A percentile compares a stretch with the other conserved stretches of the same genome.
Evolutionary conservation across 306 rosid genomes (phyloP).

Genomic region (Geum urbanum): DNA sequence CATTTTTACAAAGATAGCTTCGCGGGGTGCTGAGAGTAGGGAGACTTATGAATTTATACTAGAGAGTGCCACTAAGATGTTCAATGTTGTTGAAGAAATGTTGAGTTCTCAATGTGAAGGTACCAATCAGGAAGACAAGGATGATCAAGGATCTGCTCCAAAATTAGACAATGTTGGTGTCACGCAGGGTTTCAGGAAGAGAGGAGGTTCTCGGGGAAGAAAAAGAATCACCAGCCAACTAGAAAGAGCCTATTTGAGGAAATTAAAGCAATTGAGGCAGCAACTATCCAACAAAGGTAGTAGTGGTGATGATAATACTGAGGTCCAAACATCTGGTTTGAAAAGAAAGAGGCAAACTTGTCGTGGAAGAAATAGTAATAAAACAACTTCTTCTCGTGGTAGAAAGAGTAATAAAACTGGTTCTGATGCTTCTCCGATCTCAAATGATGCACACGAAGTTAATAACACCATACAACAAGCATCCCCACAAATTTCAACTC

Average conservation of each 20-base stretch:
- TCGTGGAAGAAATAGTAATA: too few species aligned
- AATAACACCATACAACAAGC: too few species aligned
- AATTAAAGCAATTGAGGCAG: not conserved
- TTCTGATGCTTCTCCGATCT: too few species aligned
- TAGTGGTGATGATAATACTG: too few species aligned
- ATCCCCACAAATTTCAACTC: too few species aligned
- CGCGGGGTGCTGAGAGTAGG: not conserved
- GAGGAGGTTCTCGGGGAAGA: not conserved
- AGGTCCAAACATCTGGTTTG: too few species aligned
- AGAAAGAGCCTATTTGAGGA: not conserved
- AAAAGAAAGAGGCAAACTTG: too few species aligned
- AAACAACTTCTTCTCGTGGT: too few species aligned
- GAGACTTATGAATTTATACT: not conserved
- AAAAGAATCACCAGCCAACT: not conserved
- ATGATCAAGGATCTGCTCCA: not conserved
- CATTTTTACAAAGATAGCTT: not conserved
- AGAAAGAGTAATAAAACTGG: too few species aligned
- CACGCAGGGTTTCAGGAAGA: not conserved
- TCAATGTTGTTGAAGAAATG: not conserved
- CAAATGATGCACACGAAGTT: too few species aligned
- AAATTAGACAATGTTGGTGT: not conserved
- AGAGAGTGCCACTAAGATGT: too few species aligned
- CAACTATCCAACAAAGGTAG: too few species aligned
- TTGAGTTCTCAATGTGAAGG: not conserved
- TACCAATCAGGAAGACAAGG: not conserved